Base-by-base conservation (phyloP, 139 green algal species). In the Pseudopediastrum boryanum region DNA sequence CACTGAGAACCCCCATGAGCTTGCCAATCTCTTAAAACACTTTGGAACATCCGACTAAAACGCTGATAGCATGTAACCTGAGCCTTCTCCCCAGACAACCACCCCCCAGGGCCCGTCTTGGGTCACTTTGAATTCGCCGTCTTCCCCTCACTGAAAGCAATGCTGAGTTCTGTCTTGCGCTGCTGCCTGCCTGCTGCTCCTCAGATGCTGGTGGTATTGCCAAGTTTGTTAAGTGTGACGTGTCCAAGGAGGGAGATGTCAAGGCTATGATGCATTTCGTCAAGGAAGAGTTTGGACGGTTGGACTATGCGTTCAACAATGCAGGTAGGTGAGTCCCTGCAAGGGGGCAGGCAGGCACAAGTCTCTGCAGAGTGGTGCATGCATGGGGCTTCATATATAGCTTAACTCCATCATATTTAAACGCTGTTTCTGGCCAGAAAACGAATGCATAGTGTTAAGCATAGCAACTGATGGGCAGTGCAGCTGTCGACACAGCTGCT, bases 231-330 rank as follows among this genome's bases (percentile, higher is more conserved):
- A 5, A 19, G 21, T 76, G 69, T 23, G 69, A 76, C 33, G 64
- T 76, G 50, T 51, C 38, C 4, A 16, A 64, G 16, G 35, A 33
- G 35, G 69, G 46, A n/a, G 21, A 64, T n/a, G 46, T 64, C 7
- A 23, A 27, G 27, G n/a, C 23, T 1, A 64, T 76, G 69, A 31
- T 76, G 13, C 2, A 48, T 35, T 23, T 39, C 16, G 33, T n/a
- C 31, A 31, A 64, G 16, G 29, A 76, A 13, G 41, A 56, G 5
- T 79, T 61, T 71, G 58, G 39, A 10, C 27, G 38, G 29, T 42
- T 79, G 38, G 72, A 79, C 33, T 79, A 79, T 42, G 72, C 72
- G 10, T 68, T 71, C 58, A 79, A 79, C 42, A 79, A 79, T 71
- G 72, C 72, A 71, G 72, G 72, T 29, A 79, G n/a, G n/a, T n/a